Percentiles rank a stretch among this genome's conserved stretches.
Conservation (phyloP, 371 early-diverging fungal species). For the Lichtheimia ramosa region DNA sequence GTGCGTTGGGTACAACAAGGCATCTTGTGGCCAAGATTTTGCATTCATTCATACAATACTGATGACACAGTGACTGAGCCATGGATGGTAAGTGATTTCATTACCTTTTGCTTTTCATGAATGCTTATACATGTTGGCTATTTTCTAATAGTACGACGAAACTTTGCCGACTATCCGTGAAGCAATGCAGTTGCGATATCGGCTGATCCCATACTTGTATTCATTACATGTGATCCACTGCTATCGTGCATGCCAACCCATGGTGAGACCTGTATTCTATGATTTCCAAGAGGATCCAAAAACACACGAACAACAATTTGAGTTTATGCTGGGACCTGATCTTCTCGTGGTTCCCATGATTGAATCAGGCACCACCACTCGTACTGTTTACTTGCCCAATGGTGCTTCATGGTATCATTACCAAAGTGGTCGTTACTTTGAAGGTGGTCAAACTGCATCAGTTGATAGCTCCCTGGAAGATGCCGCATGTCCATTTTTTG, state of each 20-base stretch:
- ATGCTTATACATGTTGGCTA: not conserved
- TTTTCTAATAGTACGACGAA: constrained; percentile 34
- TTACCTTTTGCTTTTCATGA: not conserved
- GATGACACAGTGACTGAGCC: constrained; percentile 60
- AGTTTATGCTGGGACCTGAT: constrained; percentile 58
- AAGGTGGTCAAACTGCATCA: constrained; percentile 19
- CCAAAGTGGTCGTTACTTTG: constrained; percentile 29
- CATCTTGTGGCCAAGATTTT: constrained; percentile 60
- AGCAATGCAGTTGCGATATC: constrained; percentile 56
- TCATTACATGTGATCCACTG: constrained; percentile 39
- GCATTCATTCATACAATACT: constrained; percentile 63
- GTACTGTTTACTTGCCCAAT: constrained; percentile 41
- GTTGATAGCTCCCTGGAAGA: constrained; percentile 24
- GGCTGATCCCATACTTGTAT: constrained; percentile 59
- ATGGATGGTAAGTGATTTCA: constrained; percentile 50
- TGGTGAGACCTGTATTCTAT: constrained; percentile 59
- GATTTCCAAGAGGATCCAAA: constrained; percentile 50
- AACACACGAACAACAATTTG: constrained; percentile 44
- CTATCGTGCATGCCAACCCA: constrained; percentile 33
- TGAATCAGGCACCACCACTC: constrained; percentile 19
- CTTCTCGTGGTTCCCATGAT: constrained; percentile 55
- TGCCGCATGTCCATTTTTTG: constrained; percentile 30
- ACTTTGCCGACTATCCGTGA: constrained; percentile 51
- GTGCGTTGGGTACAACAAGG: constrained; percentile 69
- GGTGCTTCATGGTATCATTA: constrained; percentile 41